Base-by-base conservation (phyloP, 192 early-diverging fungal species). In the Blastocladiella britannica region DNA sequence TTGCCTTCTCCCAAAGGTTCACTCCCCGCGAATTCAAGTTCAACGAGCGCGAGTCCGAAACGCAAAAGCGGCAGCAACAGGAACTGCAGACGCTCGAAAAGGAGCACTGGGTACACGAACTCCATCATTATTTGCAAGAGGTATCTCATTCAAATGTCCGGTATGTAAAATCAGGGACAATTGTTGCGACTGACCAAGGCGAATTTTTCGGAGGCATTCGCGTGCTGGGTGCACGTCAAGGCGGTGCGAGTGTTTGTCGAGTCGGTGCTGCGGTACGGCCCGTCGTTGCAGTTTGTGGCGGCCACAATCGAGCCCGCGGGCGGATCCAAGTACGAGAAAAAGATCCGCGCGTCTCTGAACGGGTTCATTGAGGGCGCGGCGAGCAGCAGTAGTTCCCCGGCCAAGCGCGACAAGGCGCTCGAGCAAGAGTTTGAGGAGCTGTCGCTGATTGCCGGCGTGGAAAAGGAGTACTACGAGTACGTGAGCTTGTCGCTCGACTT, bases 11-110 rank as follows among this genome's bases (percentile, higher is more conserved):
- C 9, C 8, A 6, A 7, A 23, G 86, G 60, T 98, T 93, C 62
- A 80, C 87, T 66, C 89, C 93, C 15, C 79, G 93, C 31, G 95
- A 99, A 65, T 97, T 92, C 76, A 86, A 84, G 58, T 97, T 88
- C 73, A 81, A 93, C 61, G 82, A 82, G 60, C 79, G 79, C 51
- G 80, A 82, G 25, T 64, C 88, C 15, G 82, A 74, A 51, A 81
- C 81, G 55, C 82, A 86, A 52, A 87, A 91, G 72, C 78, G 86
- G 53, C 82, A 86, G 67, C 70, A 82, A 22, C 65, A 79, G 56
- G 75, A 76, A 27, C 62, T 68, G 25, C 63, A 64, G 47, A 64
- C 70, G 3, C 62, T 70, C 3, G 78, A 78, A 59, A 72, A 74
- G 52, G 88, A 89, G 51, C 86, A 79, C 62, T 78, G 72, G 71